phyloP scores from a whole-genome alignment of 306 rosid species.

The Glycyrrhiza uralensis region DNA sequence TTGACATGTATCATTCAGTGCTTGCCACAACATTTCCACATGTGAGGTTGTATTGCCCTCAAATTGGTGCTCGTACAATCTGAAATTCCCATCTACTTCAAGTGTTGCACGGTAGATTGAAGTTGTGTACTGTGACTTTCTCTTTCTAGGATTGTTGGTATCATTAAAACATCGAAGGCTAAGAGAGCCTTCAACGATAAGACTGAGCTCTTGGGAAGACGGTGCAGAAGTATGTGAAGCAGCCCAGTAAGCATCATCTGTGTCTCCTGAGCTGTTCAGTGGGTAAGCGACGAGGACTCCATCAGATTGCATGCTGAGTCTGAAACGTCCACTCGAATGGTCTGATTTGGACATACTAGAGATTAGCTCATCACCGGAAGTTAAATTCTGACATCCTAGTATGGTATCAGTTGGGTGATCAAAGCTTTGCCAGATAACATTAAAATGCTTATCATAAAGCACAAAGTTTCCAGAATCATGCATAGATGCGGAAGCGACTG shows the following conservation, averaged over 20 bases:
- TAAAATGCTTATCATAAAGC: neutral
- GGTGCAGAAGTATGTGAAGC: neutral
- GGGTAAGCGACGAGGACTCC: slow-evolving; percentile 24
- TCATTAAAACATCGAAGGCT: neutral
- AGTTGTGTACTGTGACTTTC: neutral
- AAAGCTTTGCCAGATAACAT: slow-evolving; percentile 33
- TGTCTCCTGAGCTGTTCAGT: fast-evolving
- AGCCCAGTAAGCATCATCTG: neutral
- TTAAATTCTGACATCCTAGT: slow-evolving; percentile 33
- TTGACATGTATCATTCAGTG: slow-evolving; percentile 7
- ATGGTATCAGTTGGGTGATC: slow-evolving; percentile 29
- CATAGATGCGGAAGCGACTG: slow-evolving; percentile 29
- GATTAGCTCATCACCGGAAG: fast-evolving
- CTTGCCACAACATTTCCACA: neutral
- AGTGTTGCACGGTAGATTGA: slow-evolving; percentile 35
- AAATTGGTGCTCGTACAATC: slow-evolving; percentile 34
- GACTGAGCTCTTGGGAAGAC: neutral
- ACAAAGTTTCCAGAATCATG: slow-evolving; percentile 41
- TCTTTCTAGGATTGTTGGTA: neutral
- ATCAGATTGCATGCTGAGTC: fast-evolving
- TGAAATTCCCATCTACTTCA: slow-evolving; percentile 31
- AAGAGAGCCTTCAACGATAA: slow-evolving; percentile 4
- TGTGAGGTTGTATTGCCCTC: neutral
- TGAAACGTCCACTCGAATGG: slow-evolving; percentile 27
- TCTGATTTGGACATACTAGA: slow-evolving; percentile 20